Percentiles rank a stretch among this genome's conserved stretches.
Conservation (phyloP, 495 filamentous ascomycete species). For the Penicillium canariense region DNA sequence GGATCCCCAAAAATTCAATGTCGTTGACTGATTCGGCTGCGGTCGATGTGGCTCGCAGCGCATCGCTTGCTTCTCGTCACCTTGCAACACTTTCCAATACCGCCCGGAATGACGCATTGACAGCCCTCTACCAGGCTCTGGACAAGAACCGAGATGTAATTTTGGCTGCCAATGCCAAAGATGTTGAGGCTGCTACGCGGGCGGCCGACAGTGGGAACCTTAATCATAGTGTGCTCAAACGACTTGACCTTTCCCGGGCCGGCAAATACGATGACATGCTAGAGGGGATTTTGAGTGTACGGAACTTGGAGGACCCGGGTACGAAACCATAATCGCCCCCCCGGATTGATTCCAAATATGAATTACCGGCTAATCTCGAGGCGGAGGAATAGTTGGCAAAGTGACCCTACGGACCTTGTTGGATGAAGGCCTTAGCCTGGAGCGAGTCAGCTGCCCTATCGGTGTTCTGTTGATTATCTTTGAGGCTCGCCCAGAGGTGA, state of each 20-base stretch:
- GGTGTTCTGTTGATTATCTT: constrained; percentile 97
- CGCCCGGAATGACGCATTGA: constrained; percentile 80
- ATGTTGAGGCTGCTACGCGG: constrained; percentile 69
- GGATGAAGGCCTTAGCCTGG: constrained; percentile 82
- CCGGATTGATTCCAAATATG: constrained; percentile 6
- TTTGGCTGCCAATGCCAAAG: constrained; percentile 78
- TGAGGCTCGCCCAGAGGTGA: constrained; percentile 96
- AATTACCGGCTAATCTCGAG: no score
- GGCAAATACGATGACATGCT: constrained; percentile 99
- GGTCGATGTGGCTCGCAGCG: constrained; percentile 61
- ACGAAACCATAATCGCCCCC: constrained; percentile 25
- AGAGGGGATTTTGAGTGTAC: constrained; percentile 87
- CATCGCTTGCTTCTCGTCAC: constrained; percentile 66
- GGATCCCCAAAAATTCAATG: constrained; percentile 54
- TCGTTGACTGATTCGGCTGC: constrained; percentile 73
- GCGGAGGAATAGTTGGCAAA: constrained; percentile 81
- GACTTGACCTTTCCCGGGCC: constrained; percentile 77
- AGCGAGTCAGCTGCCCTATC: constrained; percentile 88
- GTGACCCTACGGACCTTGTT: constrained; percentile 78
- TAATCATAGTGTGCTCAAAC: constrained; percentile 83
- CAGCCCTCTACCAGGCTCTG: constrained; percentile 73
- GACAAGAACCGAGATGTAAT: constrained; percentile 66
- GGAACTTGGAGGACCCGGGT: constrained; percentile 85
- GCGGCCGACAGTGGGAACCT: constrained; percentile 72
- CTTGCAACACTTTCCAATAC: constrained; percentile 62